phyloP scores from a whole-genome alignment of 768 basidiomycete species.

The Hypsizygus marmoreus region DNA sequence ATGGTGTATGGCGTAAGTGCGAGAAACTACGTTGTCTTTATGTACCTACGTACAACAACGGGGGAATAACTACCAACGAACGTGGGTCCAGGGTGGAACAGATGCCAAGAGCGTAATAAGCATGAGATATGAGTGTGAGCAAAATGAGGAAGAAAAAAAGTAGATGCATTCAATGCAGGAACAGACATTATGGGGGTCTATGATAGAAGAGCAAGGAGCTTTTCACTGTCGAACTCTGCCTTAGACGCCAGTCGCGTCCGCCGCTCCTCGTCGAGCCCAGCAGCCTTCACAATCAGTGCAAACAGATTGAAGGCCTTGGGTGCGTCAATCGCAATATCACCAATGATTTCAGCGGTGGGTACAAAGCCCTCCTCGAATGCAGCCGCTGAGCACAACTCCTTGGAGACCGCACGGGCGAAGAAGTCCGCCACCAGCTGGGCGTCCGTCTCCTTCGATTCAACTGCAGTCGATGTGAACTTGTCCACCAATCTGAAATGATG shows the following conservation, averaged over 20 bases:
- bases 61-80: constrained; percentile 19
- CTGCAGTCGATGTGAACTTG: constrained; percentile 68
- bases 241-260: constrained; percentile 59
- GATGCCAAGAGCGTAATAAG: constrained; percentile 9
- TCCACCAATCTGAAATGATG: constrained; percentile 71
- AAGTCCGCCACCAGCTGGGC: constrained; percentile 77
- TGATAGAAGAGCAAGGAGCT: constrained; percentile 59
- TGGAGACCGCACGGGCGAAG: constrained; percentile 62
- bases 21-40: constrained; percentile 15
- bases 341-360: constrained; percentile 72
- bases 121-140: constrained; percentile 14
- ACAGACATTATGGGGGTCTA: constrained; percentile 39
- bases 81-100: constrained; percentile 15
- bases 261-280: constrained; percentile 64
- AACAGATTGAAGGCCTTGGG: constrained; percentile 82
- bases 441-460: constrained; percentile 83
- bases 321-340: constrained; percentile 88
- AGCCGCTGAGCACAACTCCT: constrained; percentile 57
- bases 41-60: constrained; percentile 19
- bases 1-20: too few relatives aligned
- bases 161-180: constrained; percentile 28
- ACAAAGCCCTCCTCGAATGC: constrained; percentile 77
- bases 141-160: constrained; percentile 21
- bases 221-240: constrained; percentile 59
- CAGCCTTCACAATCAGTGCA: constrained; percentile 72